Conservation (phyloP, 1,139 yeast genomes). For the Pichia inconspicua region DNA sequence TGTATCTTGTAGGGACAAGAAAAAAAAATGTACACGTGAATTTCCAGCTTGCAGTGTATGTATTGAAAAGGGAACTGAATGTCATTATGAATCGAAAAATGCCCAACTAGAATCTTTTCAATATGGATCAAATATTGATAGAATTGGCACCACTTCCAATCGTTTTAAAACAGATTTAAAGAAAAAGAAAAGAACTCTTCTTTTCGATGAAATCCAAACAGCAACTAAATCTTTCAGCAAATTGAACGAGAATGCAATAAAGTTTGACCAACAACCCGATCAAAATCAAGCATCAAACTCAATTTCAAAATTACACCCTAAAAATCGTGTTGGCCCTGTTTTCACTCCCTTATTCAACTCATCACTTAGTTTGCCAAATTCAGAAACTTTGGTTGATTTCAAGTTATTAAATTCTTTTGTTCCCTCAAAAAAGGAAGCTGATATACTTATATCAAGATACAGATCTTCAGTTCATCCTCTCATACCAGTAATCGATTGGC, state of each 20-base stretch:
- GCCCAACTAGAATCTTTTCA: neutral
- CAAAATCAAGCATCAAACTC: too few species aligned
- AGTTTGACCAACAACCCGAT: too few species aligned
- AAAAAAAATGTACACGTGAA: neutral
- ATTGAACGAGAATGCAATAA: neutral
- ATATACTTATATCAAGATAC: conserved; percentile 16
- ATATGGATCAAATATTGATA: too few species aligned
- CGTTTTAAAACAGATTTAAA: too few species aligned
- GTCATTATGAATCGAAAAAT: neutral
- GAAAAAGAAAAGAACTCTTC: neutral
- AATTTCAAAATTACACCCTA: conserved; percentile 6
- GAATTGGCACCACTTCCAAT: too few species aligned
- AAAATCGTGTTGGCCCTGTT: conserved; percentile 16
- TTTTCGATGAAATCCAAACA: neutral
- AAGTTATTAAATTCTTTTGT: conserved; percentile 10
- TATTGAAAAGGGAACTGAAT: neutral
- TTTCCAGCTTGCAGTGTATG: neutral
- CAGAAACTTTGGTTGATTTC: conserved; percentile 7
- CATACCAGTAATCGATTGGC: conserved; percentile 18
- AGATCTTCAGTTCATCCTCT: conserved; percentile 18
- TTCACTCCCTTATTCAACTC: conserved; percentile 18
- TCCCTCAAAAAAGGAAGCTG: conserved; percentile 15
- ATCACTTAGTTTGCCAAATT: conserved; percentile 11
- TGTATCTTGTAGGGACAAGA: neutral
- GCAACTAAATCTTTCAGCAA: neutral